These are phyloP conservation scores for Penicillium sp. DNA, from an alignment of 2,329 filamentous ascomycete species.

Conservation along the genomic window DNA sequence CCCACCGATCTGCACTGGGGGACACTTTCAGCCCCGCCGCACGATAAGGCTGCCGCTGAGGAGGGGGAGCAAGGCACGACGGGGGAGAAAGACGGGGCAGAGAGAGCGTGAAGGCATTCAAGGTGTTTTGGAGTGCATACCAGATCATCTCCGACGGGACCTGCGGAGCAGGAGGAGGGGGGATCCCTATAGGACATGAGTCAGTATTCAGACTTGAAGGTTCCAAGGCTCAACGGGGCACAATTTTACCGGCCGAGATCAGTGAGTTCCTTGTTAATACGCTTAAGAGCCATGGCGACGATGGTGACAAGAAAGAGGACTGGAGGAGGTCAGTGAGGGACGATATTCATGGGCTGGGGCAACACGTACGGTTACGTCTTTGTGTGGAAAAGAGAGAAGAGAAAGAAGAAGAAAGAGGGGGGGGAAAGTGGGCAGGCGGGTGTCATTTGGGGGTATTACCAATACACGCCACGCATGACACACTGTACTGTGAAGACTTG, in stretches of 20 bases:
- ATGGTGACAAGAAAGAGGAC: slow-evolving; percentile 9
- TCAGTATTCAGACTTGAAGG: slow-evolving; percentile 16
- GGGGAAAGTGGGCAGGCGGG: slow-evolving; percentile 22
- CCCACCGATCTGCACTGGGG: background rate
- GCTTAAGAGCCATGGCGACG: slow-evolving; percentile 50
- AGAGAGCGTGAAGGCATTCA: background rate
- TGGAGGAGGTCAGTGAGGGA: slow-evolving; percentile 4
- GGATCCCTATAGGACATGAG: slow-evolving; percentile 68
- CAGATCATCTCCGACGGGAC: slow-evolving; percentile 94
- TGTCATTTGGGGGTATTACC: slow-evolving; percentile 17
- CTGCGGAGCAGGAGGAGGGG: slow-evolving; percentile 97
- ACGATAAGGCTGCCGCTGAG: slow-evolving; percentile 15
- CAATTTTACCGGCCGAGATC: slow-evolving; percentile 50
- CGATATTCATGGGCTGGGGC: slow-evolving; percentile 1
- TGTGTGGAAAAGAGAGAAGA: slow-evolving; percentile 31
- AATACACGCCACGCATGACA: slow-evolving; percentile 25
- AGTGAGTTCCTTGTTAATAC: slow-evolving; percentile 55
- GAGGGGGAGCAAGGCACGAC: slow-evolving; percentile 6
- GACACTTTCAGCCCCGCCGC: slow-evolving; percentile 22
- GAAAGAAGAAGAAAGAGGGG: slow-evolving; percentile 27
- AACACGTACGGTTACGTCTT: slow-evolving; percentile 27
- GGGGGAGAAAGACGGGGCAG: slow-evolving; percentile 1
- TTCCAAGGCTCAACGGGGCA: slow-evolving; percentile 8
- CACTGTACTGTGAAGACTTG: slow-evolving; percentile 8
- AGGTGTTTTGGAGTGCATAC: slow-evolving; percentile 58